These are phyloP conservation scores for Ophiocordyceps camponoti-leonardi DNA, from an alignment of 2,329 filamentous ascomycete genomes.

Conservation along the genomic window DNA sequence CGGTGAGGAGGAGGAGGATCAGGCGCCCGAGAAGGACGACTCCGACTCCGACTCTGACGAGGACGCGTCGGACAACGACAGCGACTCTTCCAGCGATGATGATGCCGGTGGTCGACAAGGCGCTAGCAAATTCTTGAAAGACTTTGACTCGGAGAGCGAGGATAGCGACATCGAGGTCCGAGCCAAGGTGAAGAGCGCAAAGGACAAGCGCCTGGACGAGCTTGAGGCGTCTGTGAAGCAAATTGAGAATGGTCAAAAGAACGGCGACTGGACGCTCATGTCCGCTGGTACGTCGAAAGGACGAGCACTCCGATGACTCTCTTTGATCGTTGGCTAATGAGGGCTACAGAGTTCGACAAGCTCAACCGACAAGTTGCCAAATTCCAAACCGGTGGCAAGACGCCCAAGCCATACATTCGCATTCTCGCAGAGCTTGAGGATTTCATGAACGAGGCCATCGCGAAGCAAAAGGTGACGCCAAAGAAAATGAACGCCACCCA, in stretches of 20 bases:
- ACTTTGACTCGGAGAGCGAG: constrained; percentile 56
- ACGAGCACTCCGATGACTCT: background rate
- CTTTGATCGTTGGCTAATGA: constrained; percentile 2
- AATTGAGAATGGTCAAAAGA: constrained; percentile 95
- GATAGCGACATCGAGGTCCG: constrained; percentile 76
- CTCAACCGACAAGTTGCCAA: constrained; percentile 75
- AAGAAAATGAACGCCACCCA: constrained; percentile 99
- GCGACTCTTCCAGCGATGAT: constrained; percentile 42
- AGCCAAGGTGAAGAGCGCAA: constrained; percentile 87
- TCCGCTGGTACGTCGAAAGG: constrained; percentile 51
- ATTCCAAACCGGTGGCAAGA: constrained; percentile 57
- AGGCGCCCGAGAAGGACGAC: constrained; percentile 17
- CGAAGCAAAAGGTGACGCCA: constrained; percentile 86
- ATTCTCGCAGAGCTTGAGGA: constrained; percentile 88
- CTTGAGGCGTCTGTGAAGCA: constrained; percentile 74
- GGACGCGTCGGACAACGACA: constrained; percentile 33
- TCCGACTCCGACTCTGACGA: constrained; percentile 24
- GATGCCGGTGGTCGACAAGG: constrained; percentile 52
- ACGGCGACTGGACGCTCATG: constrained; percentile 92
- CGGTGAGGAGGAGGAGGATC: constrained; percentile 22
- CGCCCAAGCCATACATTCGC: constrained; percentile 85
- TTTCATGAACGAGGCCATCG: constrained; percentile 78
- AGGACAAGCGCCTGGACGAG: constrained; percentile 93
- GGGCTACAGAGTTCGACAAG: constrained; percentile 68
- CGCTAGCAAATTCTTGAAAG: constrained; percentile 68